Conservation (phyloP, 768 basidiomycete genomes). For the Mycena maculata region DNA sequence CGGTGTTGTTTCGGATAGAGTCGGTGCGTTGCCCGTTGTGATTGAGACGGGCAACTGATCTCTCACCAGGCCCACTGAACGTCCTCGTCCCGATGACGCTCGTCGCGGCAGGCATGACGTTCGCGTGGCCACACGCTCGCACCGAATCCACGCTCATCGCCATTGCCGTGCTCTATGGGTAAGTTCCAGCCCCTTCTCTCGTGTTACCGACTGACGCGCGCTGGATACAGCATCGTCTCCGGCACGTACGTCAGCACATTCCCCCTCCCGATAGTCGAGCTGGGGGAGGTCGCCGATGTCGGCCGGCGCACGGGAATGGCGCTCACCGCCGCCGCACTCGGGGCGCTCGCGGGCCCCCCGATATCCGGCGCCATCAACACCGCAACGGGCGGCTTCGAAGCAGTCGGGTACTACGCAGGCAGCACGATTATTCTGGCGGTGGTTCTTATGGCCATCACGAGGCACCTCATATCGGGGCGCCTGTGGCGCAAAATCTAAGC, state of each 20-base stretch:
- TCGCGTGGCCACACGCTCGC: conserved; percentile 68
- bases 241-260: conserved; percentile 63
- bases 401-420: conserved; percentile 66
- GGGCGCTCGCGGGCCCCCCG: conserved; percentile 69
- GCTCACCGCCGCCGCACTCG: conserved; percentile 62
- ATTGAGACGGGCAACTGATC: not conserved
- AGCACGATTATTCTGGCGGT: conserved; percentile 33
- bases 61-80: conserved; percentile 63
- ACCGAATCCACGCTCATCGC: conserved; percentile 55
- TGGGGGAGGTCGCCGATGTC: conserved; percentile 65
- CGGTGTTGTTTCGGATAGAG: conserved; percentile 61
- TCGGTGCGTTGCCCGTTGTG: conserved; percentile 50
- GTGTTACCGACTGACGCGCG: not conserved
- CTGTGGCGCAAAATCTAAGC: conserved; percentile 36
- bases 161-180: conserved; percentile 71
- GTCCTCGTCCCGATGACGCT: conserved; percentile 65
- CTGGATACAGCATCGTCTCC: conserved; percentile 53
- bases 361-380: conserved; percentile 70
- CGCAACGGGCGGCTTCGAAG: conserved; percentile 56
- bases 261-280: conserved; percentile 56
- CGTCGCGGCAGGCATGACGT: conserved; percentile 63
- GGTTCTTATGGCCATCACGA: conserved; percentile 26
- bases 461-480: conserved; percentile 28
- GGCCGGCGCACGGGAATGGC: conserved; percentile 69
- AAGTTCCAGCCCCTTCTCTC: conserved; percentile 29